These are phyloP conservation scores for Trichoderma arundinaceum DNA, from an alignment of 2,329 filamentous ascomycete species.

Conservation along the genomic window DNA sequence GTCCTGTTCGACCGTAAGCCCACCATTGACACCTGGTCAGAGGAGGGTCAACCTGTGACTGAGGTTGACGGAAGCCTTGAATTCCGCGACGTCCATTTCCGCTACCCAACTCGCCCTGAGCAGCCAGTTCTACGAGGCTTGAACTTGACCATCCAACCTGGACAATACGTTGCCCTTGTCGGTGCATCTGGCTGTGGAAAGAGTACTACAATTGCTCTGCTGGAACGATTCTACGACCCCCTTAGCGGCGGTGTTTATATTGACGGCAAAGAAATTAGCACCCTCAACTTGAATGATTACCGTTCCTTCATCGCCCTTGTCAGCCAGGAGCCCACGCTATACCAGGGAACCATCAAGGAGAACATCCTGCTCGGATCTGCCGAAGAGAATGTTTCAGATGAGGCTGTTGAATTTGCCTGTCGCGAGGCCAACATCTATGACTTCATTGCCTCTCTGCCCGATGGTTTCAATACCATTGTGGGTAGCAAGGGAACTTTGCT, in stretches of 20 bases:
- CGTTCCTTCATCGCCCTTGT: slow-evolving; percentile 84
- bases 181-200: slow-evolving; percentile 94
- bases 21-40: slow-evolving; percentile 79
- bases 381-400: slow-evolving; percentile 70
- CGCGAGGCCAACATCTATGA: slow-evolving; percentile 92
- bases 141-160: slow-evolving; percentile 75
- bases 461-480: slow-evolving; percentile 31
- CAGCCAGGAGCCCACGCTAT: slow-evolving; percentile 91
- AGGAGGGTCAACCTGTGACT: slow-evolving; percentile 68
- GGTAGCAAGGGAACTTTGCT: slow-evolving; percentile 50
- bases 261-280: slow-evolving; percentile 81
- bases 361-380: slow-evolving; percentile 84
- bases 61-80: slow-evolving; percentile 79
- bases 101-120: slow-evolving; percentile 88
- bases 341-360: slow-evolving; percentile 88
- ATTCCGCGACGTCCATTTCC: slow-evolving; percentile 91
- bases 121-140: slow-evolving; percentile 88
- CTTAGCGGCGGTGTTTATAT: slow-evolving; percentile 81
- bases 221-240: slow-evolving; percentile 95
- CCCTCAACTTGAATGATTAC: slow-evolving; percentile 85
- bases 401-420: slow-evolving; percentile 77
- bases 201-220: slow-evolving; percentile 86
- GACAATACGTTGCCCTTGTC: slow-evolving; percentile 86
- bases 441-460: slow-evolving; percentile 81
- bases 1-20: slow-evolving; percentile 83